Evolutionary conservation across 2,329 filamentous ascomycete species (phyloP).

Genomic region (Fusarium sublunatum): DNA sequence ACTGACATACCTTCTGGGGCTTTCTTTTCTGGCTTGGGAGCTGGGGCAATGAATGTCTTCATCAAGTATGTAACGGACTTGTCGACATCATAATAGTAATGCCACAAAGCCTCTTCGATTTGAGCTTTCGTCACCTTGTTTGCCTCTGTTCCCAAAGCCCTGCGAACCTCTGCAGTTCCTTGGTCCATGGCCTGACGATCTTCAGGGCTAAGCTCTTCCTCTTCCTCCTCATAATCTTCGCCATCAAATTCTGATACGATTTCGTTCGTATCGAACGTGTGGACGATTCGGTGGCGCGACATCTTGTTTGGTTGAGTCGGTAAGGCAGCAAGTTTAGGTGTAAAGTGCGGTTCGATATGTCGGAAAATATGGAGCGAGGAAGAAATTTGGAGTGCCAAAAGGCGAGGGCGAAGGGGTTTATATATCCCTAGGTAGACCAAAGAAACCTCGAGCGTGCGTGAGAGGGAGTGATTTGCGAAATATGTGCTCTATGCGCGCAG

Average conservation of each 20-base stretch:
- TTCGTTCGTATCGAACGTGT: slow-evolving; percentile 61
- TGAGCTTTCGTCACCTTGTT: slow-evolving; percentile 69
- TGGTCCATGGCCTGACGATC: slow-evolving; percentile 66
- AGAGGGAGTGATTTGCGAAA: background rate
- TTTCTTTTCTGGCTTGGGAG: slow-evolving; percentile 59
- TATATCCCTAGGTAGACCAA: background rate
- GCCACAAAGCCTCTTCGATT: slow-evolving; percentile 91
- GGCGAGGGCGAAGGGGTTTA: background rate
- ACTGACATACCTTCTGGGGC: slow-evolving; percentile 57
- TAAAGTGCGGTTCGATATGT: slow-evolving; percentile 3
- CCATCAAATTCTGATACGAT: slow-evolving; percentile 62
- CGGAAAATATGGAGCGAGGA: background rate
- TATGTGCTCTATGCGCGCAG: background rate
- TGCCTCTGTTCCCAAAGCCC: slow-evolving; percentile 69
- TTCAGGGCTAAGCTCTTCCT: slow-evolving; percentile 60
- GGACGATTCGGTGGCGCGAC: slow-evolving; percentile 46
- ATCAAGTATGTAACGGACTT: slow-evolving; percentile 86
- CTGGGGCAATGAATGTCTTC: slow-evolving; percentile 67
- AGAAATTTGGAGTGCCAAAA: background rate
- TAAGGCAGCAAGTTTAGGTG: background rate
- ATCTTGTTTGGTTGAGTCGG: slow-evolving; percentile 23
- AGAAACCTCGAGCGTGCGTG: background rate
- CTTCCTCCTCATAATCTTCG: slow-evolving; percentile 58
- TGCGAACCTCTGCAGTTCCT: slow-evolving; percentile 74
- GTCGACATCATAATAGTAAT: slow-evolving; percentile 94